phyloP scores from a whole-genome alignment of 2,329 filamentous ascomycete genomes.

The Colletotrichum spaethianum region DNA sequence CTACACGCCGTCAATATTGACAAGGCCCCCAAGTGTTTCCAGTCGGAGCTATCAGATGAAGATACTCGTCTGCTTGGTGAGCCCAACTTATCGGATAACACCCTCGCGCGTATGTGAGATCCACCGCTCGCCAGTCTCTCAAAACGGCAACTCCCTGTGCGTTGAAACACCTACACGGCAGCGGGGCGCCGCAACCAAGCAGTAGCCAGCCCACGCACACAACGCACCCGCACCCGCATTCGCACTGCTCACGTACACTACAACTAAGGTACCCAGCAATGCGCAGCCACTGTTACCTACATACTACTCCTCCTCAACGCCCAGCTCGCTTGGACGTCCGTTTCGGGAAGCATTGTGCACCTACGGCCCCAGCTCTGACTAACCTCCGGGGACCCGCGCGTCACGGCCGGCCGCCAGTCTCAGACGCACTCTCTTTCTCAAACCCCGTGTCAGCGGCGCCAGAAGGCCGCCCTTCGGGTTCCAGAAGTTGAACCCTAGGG shows the following conservation, averaged over 20 bases:
- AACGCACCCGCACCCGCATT: conserved; percentile 35
- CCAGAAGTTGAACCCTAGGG: background rate
- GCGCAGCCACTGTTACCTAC: background rate
- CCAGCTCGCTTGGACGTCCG: conserved; percentile 33
- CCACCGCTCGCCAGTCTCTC: conserved; percentile 15
- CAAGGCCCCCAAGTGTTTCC: conserved; percentile 24
- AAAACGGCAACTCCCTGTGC: conserved; percentile 33
- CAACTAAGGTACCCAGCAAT: background rate
- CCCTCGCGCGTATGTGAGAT: conserved; percentile 19
- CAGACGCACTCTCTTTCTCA: conserved; percentile 2
- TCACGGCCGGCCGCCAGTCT: conserved; percentile 25
- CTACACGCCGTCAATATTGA: conserved; percentile 6
- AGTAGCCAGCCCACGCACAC: conserved; percentile 25
- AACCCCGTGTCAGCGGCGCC: conserved; percentile 3
- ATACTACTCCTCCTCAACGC: conserved; percentile 4
- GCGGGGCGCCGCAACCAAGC: conserved; percentile 15
- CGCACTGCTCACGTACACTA: conserved; percentile 18
- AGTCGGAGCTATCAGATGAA: conserved; percentile 26
- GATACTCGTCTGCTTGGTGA: background rate
- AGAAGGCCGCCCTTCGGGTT: background rate
- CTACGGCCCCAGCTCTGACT: background rate
- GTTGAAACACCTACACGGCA: conserved; percentile 35
- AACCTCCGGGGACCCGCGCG: conserved; percentile 8
- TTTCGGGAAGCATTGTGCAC: conserved; percentile 33
- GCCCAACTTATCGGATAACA: conserved; percentile 19